phyloP scores from a whole-genome alignment of 2,329 filamentous ascomycete species.

The Pezicula rhizophila region DNA sequence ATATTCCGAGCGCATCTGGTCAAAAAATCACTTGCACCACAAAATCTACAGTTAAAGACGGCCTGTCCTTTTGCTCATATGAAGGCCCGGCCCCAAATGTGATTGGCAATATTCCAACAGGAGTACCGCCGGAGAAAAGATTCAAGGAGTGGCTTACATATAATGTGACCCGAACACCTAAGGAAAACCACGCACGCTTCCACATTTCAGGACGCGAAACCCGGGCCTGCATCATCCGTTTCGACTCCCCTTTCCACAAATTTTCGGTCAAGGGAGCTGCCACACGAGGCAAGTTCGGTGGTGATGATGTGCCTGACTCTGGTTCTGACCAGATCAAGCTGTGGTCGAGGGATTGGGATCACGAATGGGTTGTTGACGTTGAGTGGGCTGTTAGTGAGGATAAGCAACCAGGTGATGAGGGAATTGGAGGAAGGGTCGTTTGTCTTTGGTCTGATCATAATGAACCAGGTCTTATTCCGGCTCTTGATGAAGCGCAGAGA shows the following conservation, averaged over 20 bases:
- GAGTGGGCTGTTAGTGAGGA: constrained; percentile 43
- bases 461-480: constrained; percentile 63
- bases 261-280: constrained; percentile 59
- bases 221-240: constrained; percentile 68
- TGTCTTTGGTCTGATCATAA: constrained; percentile 92
- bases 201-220: constrained; percentile 68
- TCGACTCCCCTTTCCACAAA: constrained; percentile 59
- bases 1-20: constrained; percentile 65
- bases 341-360: constrained; percentile 77
- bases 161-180: constrained; percentile 44
- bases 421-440: constrained; percentile 58
- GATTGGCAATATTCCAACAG: constrained; percentile 37
- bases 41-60: constrained; percentile 35
- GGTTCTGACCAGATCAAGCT: constrained; percentile 67
- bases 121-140: constrained; percentile 34
- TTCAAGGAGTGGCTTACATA: constrained; percentile 60
- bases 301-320: constrained; percentile 50
- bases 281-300: constrained; percentile 54
- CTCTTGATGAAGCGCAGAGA: constrained; percentile 70
- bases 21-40: constrained; percentile 48
- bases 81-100: constrained; percentile 62
- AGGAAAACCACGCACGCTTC: constrained; percentile 51
- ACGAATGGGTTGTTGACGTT: constrained; percentile 66
- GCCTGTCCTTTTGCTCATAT: constrained; percentile 65
- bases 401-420: constrained; percentile 28